These are phyloP conservation scores for Ceratocystis colombiana DNA, from an alignment of 2,329 filamentous ascomycete genomes.

Conservation along the genomic window DNA sequence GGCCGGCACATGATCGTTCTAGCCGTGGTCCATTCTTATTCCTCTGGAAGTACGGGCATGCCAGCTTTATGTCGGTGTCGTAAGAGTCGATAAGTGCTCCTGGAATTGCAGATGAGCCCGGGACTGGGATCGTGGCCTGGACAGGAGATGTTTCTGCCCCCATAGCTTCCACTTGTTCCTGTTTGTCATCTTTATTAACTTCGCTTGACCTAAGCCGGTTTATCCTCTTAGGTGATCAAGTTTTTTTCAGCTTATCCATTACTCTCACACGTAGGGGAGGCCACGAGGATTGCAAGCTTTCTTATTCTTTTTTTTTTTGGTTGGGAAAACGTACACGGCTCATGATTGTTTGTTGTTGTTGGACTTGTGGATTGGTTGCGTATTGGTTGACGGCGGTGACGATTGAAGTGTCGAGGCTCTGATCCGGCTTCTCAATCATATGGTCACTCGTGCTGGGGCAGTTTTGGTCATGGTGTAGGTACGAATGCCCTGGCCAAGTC, in stretches of 20 bases:
- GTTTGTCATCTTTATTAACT: background rate
- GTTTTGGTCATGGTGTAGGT: background rate
- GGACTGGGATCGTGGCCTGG: background rate
- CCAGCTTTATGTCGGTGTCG: slow-evolving; percentile 20
- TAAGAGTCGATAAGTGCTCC: background rate
- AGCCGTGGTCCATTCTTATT: slow-evolving; percentile 20
- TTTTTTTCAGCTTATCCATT: background rate
- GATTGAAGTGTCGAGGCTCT: background rate
- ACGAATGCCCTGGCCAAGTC: background rate
- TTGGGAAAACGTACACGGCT: background rate
- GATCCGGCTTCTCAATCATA: slow-evolving; percentile 1
- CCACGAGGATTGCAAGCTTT: background rate
- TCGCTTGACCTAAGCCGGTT: background rate
- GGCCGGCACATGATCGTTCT: slow-evolving; percentile 22
- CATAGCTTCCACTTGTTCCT: background rate
- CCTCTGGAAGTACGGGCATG: slow-evolving; percentile 24
- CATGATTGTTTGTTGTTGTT: background rate
- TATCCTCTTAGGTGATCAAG: background rate
- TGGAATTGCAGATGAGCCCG: background rate
- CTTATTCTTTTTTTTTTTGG: background rate
- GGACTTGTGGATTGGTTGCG: background rate
- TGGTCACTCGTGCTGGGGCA: background rate
- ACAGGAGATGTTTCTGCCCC: background rate
- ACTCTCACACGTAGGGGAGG: background rate
- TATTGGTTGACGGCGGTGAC: background rate